Conservation (phyloP, 148 eudicot genomes). For the Arbutus unedo region DNA sequence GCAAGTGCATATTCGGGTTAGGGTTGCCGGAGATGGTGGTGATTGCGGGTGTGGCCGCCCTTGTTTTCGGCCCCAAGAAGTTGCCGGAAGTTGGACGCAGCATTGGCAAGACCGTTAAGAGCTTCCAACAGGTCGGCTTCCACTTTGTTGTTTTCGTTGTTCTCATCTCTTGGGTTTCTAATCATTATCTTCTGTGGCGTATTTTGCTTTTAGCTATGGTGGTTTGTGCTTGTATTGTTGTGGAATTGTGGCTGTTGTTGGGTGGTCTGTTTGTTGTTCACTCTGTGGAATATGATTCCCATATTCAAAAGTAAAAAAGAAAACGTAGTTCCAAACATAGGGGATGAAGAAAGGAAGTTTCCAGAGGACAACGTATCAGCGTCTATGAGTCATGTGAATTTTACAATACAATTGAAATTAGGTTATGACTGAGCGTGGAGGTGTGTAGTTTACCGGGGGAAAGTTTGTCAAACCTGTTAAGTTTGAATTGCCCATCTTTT, state of each 20-base stretch:
- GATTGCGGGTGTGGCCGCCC: slow-evolving; percentile 82
- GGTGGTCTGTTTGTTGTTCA: slow-evolving; percentile 1
- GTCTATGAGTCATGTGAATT: background rate
- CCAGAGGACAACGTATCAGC: background rate
- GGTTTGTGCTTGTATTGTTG: background rate
- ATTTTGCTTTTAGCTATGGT: background rate
- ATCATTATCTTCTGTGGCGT: slow-evolving; percentile 5
- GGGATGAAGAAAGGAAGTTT: background rate
- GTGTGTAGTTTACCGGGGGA: background rate
- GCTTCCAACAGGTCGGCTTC: slow-evolving; percentile 75
- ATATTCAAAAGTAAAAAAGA: background rate
- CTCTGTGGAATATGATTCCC: background rate
- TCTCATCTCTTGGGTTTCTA: background rate
- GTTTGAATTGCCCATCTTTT: background rate
- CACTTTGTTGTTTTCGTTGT: background rate
- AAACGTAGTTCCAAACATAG: background rate
- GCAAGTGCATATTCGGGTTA: slow-evolving; percentile 74
- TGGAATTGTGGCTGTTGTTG: background rate
- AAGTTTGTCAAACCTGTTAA: background rate
- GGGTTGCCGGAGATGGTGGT: slow-evolving; percentile 95
- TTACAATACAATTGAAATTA: background rate
- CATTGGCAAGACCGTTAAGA: slow-evolving; percentile 85
- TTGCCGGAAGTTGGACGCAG: slow-evolving; percentile 83
- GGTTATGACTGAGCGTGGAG: background rate
- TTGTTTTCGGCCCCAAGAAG: slow-evolving; percentile 84